Percentiles rank a stretch among this genome's conserved stretches.
Conservation (phyloP, 768 basidiomycete species). For the Lactarius pseudohatsudake region DNA sequence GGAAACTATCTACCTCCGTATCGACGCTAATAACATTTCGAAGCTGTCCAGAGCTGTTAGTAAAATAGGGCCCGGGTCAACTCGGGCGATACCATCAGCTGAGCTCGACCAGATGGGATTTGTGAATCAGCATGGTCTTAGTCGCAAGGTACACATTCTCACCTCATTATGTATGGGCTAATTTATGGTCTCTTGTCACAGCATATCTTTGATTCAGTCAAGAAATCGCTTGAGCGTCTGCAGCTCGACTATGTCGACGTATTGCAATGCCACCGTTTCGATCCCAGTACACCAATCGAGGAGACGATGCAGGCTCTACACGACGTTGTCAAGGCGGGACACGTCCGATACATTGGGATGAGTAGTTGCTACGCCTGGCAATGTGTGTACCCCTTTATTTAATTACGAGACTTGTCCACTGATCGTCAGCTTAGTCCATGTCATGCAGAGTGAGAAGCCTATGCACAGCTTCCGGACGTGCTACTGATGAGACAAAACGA, state of each 20-base stretch:
- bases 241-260: slow-evolving; percentile 78
- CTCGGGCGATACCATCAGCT: not conserved
- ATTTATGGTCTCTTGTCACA: slow-evolving; percentile 32
- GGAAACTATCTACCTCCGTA: not conserved
- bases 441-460: slow-evolving; percentile 24
- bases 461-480: slow-evolving; percentile 8
- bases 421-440: slow-evolving; percentile 14
- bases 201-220: slow-evolving; percentile 73
- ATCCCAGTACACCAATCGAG: slow-evolving; percentile 37
- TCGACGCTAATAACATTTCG: not conserved
- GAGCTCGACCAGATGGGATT: slow-evolving; percentile 35
- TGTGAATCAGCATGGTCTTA: slow-evolving; percentile 40
- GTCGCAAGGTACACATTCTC: slow-evolving; percentile 36
- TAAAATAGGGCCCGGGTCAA: not conserved
- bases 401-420: slow-evolving; percentile 15
- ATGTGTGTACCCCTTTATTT: slow-evolving; percentile 24
- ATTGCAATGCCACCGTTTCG: slow-evolving; percentile 51
- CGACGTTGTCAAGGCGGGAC: slow-evolving; percentile 41
- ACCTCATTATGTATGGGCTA: not conserved
- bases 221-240: slow-evolving; percentile 61
- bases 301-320: slow-evolving; percentile 40
- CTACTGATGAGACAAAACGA: slow-evolving; percentile 21
- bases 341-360: slow-evolving; percentile 39
- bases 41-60: slow-evolving; percentile 13
- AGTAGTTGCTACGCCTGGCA: slow-evolving; percentile 36